These are phyloP conservation scores for Talaromyces sp. DNA, from an alignment of 2,329 filamentous ascomycete species.

Conservation along the genomic window DNA sequence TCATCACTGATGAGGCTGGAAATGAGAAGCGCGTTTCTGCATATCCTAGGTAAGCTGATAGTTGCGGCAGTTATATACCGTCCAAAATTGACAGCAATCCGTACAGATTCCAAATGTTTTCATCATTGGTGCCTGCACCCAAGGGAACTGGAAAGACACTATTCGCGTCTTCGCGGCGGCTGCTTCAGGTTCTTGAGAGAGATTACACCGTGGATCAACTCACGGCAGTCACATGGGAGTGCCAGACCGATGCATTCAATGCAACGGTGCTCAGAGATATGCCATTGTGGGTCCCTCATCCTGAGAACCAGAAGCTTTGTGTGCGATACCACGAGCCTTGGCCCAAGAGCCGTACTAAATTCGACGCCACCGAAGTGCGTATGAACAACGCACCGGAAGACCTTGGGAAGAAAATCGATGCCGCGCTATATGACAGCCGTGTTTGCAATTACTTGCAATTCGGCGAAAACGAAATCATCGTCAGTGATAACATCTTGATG, in stretches of 20 bases:
- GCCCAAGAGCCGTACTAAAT: slow-evolving; percentile 51
- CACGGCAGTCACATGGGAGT: slow-evolving; percentile 46
- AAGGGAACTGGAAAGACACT: slow-evolving; percentile 53
- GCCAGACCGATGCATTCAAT: slow-evolving; percentile 49
- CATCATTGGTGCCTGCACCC: slow-evolving; percentile 35
- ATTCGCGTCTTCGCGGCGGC: slow-evolving; percentile 51
- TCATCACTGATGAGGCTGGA: slow-evolving; percentile 8
- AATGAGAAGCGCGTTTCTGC: not conserved
- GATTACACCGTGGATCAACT: slow-evolving; percentile 39
- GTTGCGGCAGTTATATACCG: not conserved
- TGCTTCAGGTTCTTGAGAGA: slow-evolving; percentile 48
- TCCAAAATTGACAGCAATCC: not conserved
- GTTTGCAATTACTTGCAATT: slow-evolving; percentile 52
- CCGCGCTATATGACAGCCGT: slow-evolving; percentile 49
- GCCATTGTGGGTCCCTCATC: slow-evolving; percentile 47
- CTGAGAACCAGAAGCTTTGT: slow-evolving; percentile 46
- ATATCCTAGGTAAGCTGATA: not conserved
- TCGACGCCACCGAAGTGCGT: slow-evolving; percentile 45
- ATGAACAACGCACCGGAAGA: slow-evolving; percentile 43
- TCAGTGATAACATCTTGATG: slow-evolving; percentile 48
- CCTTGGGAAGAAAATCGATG: slow-evolving; percentile 40
- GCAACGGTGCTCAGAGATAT: slow-evolving; percentile 43
- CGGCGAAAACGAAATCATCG: slow-evolving; percentile 54
- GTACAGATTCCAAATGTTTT: slow-evolving; percentile 11
- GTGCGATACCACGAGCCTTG: slow-evolving; percentile 56